Evolutionary conservation across 1,139 yeast species (phyloP).

Genomic region (Blastobotrys raffinosifermentans): DNA sequence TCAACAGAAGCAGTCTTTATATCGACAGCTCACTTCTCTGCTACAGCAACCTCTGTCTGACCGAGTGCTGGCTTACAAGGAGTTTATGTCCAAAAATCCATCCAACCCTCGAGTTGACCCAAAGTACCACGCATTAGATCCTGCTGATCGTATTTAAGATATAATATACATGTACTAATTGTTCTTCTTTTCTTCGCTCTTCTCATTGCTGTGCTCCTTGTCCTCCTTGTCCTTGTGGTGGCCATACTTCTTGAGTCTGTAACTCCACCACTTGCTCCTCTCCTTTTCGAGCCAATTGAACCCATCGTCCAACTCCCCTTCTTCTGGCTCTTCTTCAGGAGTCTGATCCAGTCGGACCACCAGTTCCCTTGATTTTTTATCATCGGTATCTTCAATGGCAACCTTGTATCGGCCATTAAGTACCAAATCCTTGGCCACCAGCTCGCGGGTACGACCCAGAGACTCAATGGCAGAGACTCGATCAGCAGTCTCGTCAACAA

Average conservation of each 20-base stretch:
- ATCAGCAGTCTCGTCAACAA: conserved; percentile 64
- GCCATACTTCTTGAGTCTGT: conserved; percentile 12
- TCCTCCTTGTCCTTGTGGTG: background rate
- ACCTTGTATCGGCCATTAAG: conserved; percentile 40
- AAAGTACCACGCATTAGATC: background rate
- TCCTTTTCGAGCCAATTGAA: conserved; percentile 13
- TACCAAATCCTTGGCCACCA: conserved; percentile 66
- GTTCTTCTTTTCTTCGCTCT: background rate
- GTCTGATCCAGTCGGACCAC: conserved; percentile 22
- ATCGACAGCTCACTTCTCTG: conserved; percentile 6
- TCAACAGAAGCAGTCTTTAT: conserved; percentile 19
- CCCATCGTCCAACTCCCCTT: conserved; percentile 20
- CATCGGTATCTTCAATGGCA: conserved; percentile 7
- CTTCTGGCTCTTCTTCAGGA: conserved; percentile 22
- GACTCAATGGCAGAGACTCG: conserved; percentile 74
- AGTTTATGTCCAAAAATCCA: background rate
- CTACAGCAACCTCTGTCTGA: background rate
- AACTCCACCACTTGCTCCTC: conserved; percentile 20
- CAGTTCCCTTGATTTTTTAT: conserved; percentile 10
- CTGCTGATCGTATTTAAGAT: background rate
- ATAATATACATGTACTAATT: background rate
- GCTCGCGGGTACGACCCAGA: conserved; percentile 71
- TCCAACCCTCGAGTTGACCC: background rate
- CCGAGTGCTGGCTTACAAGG: background rate
- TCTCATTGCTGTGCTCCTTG: too few species aligned